Evolutionary conservation across 2,329 filamentous ascomycete species (phyloP).

Genomic region (Penicillium sp.): DNA sequence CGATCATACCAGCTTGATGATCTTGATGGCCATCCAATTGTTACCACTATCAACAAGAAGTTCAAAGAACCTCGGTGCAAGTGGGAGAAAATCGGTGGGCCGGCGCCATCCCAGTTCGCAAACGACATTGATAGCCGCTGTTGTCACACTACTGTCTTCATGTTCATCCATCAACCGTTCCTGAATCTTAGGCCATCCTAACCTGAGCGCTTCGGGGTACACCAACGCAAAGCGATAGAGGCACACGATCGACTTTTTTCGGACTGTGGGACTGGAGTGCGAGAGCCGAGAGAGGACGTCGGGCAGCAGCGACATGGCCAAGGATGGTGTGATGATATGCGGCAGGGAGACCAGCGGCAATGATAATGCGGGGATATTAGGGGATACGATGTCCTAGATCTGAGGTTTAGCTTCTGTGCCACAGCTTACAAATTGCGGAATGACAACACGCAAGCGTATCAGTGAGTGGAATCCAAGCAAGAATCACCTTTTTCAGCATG

Average conservation of each 20-base stretch:
- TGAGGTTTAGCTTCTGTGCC: slow-evolving; percentile 11
- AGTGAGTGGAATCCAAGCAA: not conserved
- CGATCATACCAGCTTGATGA: slow-evolving; percentile 78
- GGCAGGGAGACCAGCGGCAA: slow-evolving; percentile 86
- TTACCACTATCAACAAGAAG: slow-evolving; percentile 86
- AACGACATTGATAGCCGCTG: slow-evolving; percentile 92
- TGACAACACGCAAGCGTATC: not conserved
- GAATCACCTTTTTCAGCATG: slow-evolving; percentile 75
- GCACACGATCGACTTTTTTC: slow-evolving; percentile 94
- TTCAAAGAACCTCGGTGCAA: slow-evolving; percentile 88
- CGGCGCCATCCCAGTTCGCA: slow-evolving; percentile 93
- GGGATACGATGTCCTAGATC: slow-evolving; percentile 54
- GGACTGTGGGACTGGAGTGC: slow-evolving; percentile 76
- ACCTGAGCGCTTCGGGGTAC: slow-evolving; percentile 88
- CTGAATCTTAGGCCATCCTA: slow-evolving; percentile 96
- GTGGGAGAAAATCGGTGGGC: slow-evolving; percentile 85
- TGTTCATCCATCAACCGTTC: slow-evolving; percentile 83
- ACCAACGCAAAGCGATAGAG: slow-evolving; percentile 88
- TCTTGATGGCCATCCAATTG: slow-evolving; percentile 99
- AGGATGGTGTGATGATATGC: slow-evolving; percentile 85
- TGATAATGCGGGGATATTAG: slow-evolving; percentile 67
- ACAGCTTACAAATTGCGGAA: not conserved
- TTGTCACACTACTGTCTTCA: slow-evolving; percentile 88
- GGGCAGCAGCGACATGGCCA: slow-evolving; percentile 81
- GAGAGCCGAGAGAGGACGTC: slow-evolving; percentile 81